Evolutionary conservation across 1,284 basidiomycete species (phyloP), one percentile per base, ranked within the genome.

Genomic region (Leccinum ponderosum): DNA sequence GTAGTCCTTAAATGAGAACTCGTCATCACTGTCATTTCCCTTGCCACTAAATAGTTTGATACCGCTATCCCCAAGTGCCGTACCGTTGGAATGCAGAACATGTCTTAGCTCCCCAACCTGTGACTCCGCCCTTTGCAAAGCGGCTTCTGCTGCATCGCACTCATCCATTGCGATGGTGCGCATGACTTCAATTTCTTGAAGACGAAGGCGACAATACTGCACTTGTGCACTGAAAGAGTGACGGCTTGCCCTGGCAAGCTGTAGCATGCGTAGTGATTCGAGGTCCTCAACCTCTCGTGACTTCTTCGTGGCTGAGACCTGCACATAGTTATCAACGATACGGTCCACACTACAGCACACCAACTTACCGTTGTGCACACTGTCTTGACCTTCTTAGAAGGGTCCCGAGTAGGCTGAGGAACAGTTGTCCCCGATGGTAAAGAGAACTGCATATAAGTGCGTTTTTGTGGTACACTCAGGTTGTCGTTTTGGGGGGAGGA

Each of bases 121-220:
- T 27, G 50, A 52, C 25, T 52, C n/a, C 9, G 50, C 27, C 22
- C 27, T 27, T 52, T 17, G 27, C 27, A 52, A 52, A 52, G 15
- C 25, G 27, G 50, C 50, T 52, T 52, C 50, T 52, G 50, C 50
- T 17, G 14, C 50, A 4, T 52, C 50, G n/a, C 50, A 52, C 50
- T 52, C 50, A 52, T 52, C 50, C 20, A 52, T 52, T 52, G 50
- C 11, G 50, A 52, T 52, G 50, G 50, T 52, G 27, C 50, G 11
- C 50, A 52, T 52, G 27, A 52, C 50, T 52, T 52, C 50, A 29
- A 52, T 52, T 29, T 52, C 50, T 52, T 52, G 50, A 29, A 52
- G 50, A n/a, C n/a, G 50, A 52, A 29, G 22, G 27, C n/a, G 25
- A 52, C 27, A 27, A 14, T 52, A 52, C 8, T 52, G 20, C 25